These are phyloP conservation scores for Apiospora phragmitis DNA, from an alignment of 2,329 filamentous ascomycete genomes.

Conservation along the genomic window DNA sequence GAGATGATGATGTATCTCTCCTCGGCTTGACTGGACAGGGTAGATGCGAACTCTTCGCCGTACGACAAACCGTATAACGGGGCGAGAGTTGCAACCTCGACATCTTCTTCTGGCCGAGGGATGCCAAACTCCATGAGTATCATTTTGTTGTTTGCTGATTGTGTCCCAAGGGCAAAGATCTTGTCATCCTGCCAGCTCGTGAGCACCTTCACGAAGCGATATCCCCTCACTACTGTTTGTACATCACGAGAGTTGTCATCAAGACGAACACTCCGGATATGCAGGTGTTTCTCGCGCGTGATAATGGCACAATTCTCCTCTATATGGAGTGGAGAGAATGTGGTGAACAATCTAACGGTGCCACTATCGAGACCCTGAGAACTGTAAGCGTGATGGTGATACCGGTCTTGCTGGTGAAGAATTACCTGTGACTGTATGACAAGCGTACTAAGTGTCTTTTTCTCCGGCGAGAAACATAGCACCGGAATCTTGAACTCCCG, in stretches of 20 bases:
- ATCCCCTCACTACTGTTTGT: neutral
- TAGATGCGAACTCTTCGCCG: neutral
- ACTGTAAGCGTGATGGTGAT: neutral
- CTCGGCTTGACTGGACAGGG: neutral
- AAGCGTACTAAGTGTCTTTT: neutral
- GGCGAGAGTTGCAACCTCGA: neutral
- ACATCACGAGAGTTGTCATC: neutral
- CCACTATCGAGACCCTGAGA: neutral
- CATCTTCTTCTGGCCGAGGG: neutral
- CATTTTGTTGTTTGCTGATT: constrained; percentile 3
- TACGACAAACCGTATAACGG: neutral
- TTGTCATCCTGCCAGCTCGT: constrained; percentile 5
- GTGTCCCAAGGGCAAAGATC: neutral
- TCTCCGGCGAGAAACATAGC: neutral
- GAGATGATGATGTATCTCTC: constrained; percentile 5
- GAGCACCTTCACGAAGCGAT: neutral
- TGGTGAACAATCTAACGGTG: constrained; percentile 3
- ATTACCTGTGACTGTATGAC: constrained; percentile 4
- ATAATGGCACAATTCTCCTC: neutral
- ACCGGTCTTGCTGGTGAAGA: neutral
- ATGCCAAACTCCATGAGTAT: neutral
- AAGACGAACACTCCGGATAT: neutral
- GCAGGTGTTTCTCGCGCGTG: neutral
- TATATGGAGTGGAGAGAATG: neutral
- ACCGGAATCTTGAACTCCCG: neutral